Conservation (phyloP, 768 basidiomycete species). For the Lactarius psammicola region DNA sequence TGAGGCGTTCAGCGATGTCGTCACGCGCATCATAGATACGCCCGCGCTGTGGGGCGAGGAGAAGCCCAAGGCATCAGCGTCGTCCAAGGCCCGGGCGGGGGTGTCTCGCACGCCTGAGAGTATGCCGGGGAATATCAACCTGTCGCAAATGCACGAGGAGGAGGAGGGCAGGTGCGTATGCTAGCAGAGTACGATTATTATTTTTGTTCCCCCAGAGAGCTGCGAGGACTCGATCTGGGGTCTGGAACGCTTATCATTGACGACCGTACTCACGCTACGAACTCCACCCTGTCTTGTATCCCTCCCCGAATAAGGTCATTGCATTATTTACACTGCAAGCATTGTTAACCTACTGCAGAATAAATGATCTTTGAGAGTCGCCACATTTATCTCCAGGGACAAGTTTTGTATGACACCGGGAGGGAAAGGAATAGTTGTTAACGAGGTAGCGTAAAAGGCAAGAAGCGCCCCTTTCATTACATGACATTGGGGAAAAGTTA, state of each 20-base stretch:
- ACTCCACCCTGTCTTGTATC: background rate
- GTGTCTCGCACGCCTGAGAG: conserved; percentile 20
- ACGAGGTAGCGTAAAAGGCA: too few species aligned
- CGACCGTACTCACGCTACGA: background rate
- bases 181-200: conserved; percentile 20
- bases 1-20: conserved; percentile 75
- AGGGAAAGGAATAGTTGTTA: too few species aligned
- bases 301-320: background rate
- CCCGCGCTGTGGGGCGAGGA: conserved; percentile 70
- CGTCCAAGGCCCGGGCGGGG: conserved; percentile 22
- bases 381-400: too few species aligned
- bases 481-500: too few species aligned
- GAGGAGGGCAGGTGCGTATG: conserved; percentile 38
- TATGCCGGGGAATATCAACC: conserved; percentile 47
- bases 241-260: background rate
- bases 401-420: too few species aligned
- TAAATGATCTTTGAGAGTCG: background rate
- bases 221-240: background rate
- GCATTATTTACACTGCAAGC: background rate
- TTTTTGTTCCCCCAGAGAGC: background rate
- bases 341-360: background rate
- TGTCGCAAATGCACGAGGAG: conserved; percentile 30
- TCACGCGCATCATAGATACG: conserved; percentile 78
- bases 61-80: conserved; percentile 29
- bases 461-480: too few species aligned